Base-by-base conservation (phyloP, 331 rosid genomes). In the Arachis monticola region DNA sequence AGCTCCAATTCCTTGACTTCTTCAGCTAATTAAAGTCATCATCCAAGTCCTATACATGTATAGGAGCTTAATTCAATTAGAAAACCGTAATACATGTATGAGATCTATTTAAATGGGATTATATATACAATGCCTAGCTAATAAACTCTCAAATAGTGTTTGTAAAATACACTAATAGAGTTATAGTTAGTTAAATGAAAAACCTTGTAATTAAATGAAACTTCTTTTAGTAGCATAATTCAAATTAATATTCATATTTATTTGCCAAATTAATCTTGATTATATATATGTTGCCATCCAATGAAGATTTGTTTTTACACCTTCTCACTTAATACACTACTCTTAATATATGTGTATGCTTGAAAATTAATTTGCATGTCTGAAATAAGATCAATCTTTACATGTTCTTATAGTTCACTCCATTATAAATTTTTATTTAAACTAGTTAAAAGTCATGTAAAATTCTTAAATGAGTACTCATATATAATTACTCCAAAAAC, bases 41-140 rank as follows among this genome's bases (percentile, higher is more conserved):
- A 35, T 35, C 79, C 79, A 74, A 82, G 40, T 45, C 78, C 75
- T 50, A 66, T 69, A 84, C 27, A 22, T 22, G 27, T 74, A 75
- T 65, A 64, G 57, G 70, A 27, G 75, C 72, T 81, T 75, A 77
- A 76, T 63, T 60, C 63, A 60, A 56, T 69, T 8, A 59, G 40
- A 68, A 69, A 38, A 22, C 12, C 7, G 11, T 9, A 71, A 66
- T 10, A 32, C 48, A 10, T 31, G 71, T 10, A 31, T 5, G 51
- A 48, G 41, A 62, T 63, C 31, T 38, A 64, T 3, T 50, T 3
- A 10, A 68, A 17, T 41, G 12, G 58, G 13, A 32, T 74, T 10
- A 52, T 22, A 22, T 22, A 22, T 22, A 22, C 17, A 60, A 38
- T 69, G 38, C 27, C 45, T 1, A 6, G 27, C 27, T 22, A 22